Conservation (phyloP, 164 flowering plant genomes). For the Vitis rupestris region DNA sequence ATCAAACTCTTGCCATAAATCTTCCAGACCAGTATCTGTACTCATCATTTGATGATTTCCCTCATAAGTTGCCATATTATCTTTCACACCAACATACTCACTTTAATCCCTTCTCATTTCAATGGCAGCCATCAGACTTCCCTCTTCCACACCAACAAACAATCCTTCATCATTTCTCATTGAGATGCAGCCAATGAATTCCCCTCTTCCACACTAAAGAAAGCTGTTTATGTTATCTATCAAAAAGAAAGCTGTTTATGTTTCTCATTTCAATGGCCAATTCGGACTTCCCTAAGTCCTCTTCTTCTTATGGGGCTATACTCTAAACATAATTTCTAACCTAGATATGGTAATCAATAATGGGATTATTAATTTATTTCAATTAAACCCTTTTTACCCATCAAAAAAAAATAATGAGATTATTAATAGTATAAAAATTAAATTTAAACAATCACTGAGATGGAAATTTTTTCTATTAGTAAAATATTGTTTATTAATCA, state of each 20-base stretch:
- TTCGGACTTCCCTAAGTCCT: too few species aligned
- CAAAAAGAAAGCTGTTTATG: not conserved
- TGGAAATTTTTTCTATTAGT: too few species aligned
- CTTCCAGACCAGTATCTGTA: conserved; percentile 53
- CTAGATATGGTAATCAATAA: conserved; percentile 18
- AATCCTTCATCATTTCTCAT: too few species aligned
- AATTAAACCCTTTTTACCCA: too few species aligned
- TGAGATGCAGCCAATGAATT: too few species aligned
- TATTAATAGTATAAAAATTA: not conserved
- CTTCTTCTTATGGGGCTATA: conserved; percentile 13
- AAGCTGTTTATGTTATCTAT: not conserved
- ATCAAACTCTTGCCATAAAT: conserved; percentile 80
- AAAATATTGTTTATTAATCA: too few species aligned
- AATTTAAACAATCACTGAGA: not conserved
- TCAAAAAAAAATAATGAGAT: too few species aligned
- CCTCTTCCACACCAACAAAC: not conserved
- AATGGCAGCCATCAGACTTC: conserved; percentile 13
- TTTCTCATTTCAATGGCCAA: too few species aligned
- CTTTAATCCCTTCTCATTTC: conserved; percentile 36
- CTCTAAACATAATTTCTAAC: conserved; percentile 9
- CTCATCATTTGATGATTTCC: conserved; percentile 11
- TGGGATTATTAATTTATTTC: too few species aligned
- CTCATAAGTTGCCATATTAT: conserved; percentile 14
- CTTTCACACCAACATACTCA: conserved; percentile 48
- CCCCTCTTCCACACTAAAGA: too few species aligned